These are phyloP conservation scores for Oryza longistaminata DNA, from an alignment of 176 grass and related monocot genomes.

Conservation along the genomic window DNA sequence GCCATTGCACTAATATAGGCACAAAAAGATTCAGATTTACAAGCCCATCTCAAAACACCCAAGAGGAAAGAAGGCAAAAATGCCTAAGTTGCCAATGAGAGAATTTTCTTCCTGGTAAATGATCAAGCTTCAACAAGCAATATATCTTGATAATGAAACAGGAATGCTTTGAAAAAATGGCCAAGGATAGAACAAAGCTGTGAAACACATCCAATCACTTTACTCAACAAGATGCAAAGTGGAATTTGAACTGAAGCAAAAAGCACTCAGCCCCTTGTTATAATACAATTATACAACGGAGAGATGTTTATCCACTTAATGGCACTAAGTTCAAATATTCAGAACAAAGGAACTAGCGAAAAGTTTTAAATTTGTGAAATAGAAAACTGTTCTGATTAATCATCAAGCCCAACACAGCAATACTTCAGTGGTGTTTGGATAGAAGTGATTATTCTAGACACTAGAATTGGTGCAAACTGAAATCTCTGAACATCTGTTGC, in stretches of 20 bases:
- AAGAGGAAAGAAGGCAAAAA: neutral
- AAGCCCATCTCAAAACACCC: neutral
- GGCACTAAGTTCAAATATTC: neutral
- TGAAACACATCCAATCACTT: neutral
- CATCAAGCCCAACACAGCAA: neutral
- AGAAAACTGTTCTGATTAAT: neutral
- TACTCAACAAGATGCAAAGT: constrained; percentile 1
- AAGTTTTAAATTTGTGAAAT: neutral
- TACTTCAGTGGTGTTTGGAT: neutral
- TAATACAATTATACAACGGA: neutral
- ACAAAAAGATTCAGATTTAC: no score
- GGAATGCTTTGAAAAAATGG: neutral
- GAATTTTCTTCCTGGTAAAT: neutral
- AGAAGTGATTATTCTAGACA: neutral
- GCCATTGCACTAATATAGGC: no score
- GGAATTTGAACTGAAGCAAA: neutral
- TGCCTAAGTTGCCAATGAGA: neutral
- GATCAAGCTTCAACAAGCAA: neutral
- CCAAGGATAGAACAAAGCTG: neutral
- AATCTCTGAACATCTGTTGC: neutral
- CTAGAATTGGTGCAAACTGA: neutral
- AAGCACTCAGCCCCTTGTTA: neutral
- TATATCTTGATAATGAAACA: neutral
- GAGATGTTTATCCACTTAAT: neutral
- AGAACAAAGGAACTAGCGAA: neutral